Evolutionary conservation across 1,284 basidiomycete genomes (phyloP).

Genomic region (Fomes fomentarius): DNA sequence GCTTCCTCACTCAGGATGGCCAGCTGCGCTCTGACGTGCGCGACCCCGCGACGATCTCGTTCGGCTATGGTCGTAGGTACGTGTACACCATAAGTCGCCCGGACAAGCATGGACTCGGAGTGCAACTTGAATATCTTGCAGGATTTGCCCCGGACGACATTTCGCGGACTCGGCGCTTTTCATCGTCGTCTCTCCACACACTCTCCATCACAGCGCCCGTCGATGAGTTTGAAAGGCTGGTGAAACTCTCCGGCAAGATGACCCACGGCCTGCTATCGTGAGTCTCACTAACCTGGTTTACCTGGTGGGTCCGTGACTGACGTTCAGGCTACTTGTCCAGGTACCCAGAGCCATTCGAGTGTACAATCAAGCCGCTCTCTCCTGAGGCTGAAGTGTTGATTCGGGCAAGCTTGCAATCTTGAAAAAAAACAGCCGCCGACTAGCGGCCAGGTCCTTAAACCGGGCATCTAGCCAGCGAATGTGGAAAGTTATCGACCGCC

Average conservation of each 20-base stretch:
- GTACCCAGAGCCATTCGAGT: constrained; percentile 64
- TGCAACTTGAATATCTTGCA: not conserved
- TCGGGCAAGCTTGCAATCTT: not conserved
- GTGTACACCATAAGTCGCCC: not conserved
- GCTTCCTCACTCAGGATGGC: constrained; percentile 21
- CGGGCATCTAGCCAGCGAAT: too few relatives aligned
- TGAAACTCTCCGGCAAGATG: constrained; percentile 5
- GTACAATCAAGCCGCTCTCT: constrained; percentile 59
- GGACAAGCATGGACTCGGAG: too few relatives aligned
- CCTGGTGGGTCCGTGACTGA: not conserved
- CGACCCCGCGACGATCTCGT: constrained; percentile 14
- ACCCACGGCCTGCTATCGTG: constrained; percentile 5
- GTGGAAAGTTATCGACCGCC: too few relatives aligned
- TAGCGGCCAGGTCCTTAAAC: too few relatives aligned
- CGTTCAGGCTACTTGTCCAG: constrained; percentile 34
- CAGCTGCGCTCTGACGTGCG: constrained; percentile 9
- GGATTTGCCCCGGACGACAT: constrained; percentile 16
- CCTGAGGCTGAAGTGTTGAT: constrained; percentile 55
- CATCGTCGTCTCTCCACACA: constrained; percentile 7
- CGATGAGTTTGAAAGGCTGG: constrained; percentile 1
- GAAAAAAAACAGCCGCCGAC: too few relatives aligned
- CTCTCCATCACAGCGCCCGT: constrained; percentile 2
- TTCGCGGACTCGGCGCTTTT: constrained; percentile 11
- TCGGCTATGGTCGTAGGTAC: constrained; percentile 28
- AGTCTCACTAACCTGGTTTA: not conserved